Evolutionary conservation across 257 asterid genomes (phyloP).

Genomic region (Euphrasia confusa): DNA sequence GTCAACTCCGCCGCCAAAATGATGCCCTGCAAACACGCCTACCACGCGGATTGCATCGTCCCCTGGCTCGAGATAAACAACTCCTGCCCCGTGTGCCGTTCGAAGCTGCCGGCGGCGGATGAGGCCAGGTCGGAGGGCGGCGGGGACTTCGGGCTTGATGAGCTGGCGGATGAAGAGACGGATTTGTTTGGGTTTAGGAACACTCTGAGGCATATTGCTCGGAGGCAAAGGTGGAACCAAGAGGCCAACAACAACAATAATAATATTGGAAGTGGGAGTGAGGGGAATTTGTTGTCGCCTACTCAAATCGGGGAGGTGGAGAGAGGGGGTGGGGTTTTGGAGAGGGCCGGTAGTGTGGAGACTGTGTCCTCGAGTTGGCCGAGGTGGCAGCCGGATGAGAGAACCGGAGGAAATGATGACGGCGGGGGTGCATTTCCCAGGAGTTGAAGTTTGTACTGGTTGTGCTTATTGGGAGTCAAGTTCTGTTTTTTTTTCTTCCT

Average conservation of each 20-base stretch:
- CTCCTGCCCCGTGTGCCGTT: slow-evolving; percentile 87
- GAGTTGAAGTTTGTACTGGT: slow-evolving; percentile 26
- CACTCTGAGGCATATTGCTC: slow-evolving; percentile 49
- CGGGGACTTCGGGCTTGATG: slow-evolving; percentile 44
- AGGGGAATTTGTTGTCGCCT: slow-evolving; percentile 55
- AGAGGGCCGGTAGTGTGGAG: slow-evolving; percentile 65
- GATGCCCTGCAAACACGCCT: slow-evolving; percentile 73
- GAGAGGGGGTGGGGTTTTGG: slow-evolving; percentile 53
- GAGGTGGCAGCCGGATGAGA: slow-evolving; percentile 53
- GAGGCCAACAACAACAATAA: slow-evolving; percentile 21
- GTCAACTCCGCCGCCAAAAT: slow-evolving; percentile 41
- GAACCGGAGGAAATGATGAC: slow-evolving; percentile 43
- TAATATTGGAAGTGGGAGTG: slow-evolving; percentile 34
- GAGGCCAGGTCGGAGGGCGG: slow-evolving; percentile 32
- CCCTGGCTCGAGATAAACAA: slow-evolving; percentile 86
- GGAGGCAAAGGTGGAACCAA: slow-evolving; percentile 46
- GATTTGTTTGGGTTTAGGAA: slow-evolving; percentile 48
- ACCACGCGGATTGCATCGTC: slow-evolving; percentile 69
- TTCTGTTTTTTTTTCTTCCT: slow-evolving; percentile 16
- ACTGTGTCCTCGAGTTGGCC: slow-evolving; percentile 65
- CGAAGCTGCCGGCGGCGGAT: slow-evolving; percentile 43
- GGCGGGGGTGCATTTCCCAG: slow-evolving; percentile 37
- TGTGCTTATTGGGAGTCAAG: slow-evolving; percentile 8
- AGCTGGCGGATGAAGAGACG: slow-evolving; percentile 51
- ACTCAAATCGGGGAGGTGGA: slow-evolving; percentile 65